Evolutionary conservation across 2,329 filamentous ascomycete species (phyloP), one percentile per base, ranked within the genome.

Genomic region (Sclerotinia sclerotiorum): DNA sequence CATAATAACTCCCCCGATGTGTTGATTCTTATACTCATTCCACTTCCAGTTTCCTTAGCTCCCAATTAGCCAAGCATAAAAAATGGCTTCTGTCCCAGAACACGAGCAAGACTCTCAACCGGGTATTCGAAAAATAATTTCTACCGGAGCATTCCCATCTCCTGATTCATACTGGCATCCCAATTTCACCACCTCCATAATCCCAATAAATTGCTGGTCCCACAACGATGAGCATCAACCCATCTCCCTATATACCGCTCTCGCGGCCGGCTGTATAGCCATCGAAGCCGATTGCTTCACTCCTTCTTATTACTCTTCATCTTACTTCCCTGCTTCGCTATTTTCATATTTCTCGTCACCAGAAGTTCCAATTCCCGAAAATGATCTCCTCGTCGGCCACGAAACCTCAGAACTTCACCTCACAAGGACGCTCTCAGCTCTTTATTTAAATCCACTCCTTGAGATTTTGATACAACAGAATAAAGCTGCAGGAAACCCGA

Each of bases 401-500:
- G 83, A 85, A 71, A 72, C 79, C 62, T 80, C 79, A 7, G 83
- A 85, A 21, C 78, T 89, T 17, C 85, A 82, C 11, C 73, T 78
- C 24, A 77, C 78, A 35, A 82, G 85, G 39, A 89, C 87, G 1
- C 80, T 89, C 5, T 78, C 83, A 61, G 82, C 82, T 2, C 81
- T 89, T 39, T 89, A 88, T 75, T 82, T 89, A 71, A 79, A 86
- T 55, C 87, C 87, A 3, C 84, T 89, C 66, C 78, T 87, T 39
- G 79, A 82, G 68, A 84, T 86, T 0, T 78, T 89, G 10, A 77
- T 81, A 46, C 81, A 82, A 21, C 83, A 87, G 73, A 89, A 76
- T 58, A 68, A 61, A 32, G 49, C 21, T 5, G 21, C 71, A 13
- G 64, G 65, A 3, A 52, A 67, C 13, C 48, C 32, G 15, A n/a